Base-by-base conservation (phyloP, 495 filamentous ascomycete species). In the Corynascus novoguineensis region DNA sequence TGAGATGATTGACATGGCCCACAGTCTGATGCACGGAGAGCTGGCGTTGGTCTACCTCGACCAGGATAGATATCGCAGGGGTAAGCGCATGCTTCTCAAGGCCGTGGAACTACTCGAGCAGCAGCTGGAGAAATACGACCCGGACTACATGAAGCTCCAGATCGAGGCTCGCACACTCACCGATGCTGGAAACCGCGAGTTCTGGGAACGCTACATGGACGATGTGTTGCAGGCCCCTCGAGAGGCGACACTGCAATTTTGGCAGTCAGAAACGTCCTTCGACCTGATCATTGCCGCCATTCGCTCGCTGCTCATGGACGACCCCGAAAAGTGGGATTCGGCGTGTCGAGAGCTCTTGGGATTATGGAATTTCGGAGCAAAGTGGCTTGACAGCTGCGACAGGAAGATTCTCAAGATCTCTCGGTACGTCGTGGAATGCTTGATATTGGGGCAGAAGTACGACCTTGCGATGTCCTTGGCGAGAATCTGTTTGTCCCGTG, bases 1-100 rank as follows among this genome's bases (percentile, higher is more conserved):
- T 4, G 37, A 42, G 1, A 15, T 32, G 12, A n/a, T 55, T 0
- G 41, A 17, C 5, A 24, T 6, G 6, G 9, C 24, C 10, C 3
- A 7, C n/a, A 41, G 34, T 5, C 17, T 53, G 1, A 14, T 24
- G 6, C 52, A 46, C 10, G 52, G 10, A 11, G 25, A 55, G 5
- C 22, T 55, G 19, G 52, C 28, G 5, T 45, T 27, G 19, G 52
- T 55, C 12, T 55, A 46, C 5, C n/a, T 55, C 12, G 41, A 45
- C 28, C 52, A 55, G 15, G 29, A 55, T 14, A 40, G 52, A 12
- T 55, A 28, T 2, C 19, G 27, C 3, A 5, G 35, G 52, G 52
- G 40, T 0, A 46, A 44, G n/a, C 15, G 22, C 12, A 29, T 45
- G 21, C 38, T 55, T 21, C 8, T 29, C 1, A 19, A 31, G 8